Percentiles rank a stretch among this genome's conserved stretches.
These are phyloP conservation scores for Calocera cornea DNA, from an alignment of 768 basidiomycete genomes.

Conservation along the genomic window DNA sequence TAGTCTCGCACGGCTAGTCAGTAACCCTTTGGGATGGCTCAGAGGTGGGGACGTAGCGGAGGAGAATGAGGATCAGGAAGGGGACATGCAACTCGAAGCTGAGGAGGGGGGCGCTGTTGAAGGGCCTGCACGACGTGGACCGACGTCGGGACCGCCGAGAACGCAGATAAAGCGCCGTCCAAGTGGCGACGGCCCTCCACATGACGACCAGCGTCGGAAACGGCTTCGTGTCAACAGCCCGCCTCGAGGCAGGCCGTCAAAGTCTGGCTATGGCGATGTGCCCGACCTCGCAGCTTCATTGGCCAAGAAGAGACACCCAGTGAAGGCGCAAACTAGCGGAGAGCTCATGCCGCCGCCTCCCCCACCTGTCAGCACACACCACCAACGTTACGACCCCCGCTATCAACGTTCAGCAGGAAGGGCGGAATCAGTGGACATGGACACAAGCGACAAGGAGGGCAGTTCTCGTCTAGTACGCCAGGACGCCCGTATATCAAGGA, in stretches of 20 bases:
- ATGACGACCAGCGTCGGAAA: background rate
- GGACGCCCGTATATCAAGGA: background rate
- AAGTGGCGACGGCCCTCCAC: background rate
- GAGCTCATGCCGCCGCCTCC: background rate
- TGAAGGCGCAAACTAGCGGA: background rate
- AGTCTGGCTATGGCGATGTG: background rate
- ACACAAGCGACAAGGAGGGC: background rate
- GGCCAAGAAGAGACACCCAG: background rate
- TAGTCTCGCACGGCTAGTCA: background rate
- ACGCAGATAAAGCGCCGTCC: background rate
- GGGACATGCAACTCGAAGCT: background rate
- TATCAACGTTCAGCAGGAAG: background rate
- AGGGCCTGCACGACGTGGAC: background rate
- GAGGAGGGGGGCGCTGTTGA: background rate
- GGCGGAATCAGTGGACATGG: background rate
- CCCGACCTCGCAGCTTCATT: background rate
- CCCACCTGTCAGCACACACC: background rate
- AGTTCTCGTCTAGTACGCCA: background rate
- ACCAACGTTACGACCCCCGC: background rate
- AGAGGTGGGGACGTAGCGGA: background rate
- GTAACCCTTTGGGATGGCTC: background rate
- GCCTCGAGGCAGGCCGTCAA: background rate
- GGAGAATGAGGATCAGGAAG: background rate
- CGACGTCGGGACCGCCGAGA: background rate
- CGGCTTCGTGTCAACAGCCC: background rate